A percentile compares a stretch with the other conserved stretches of the same genome.
These are phyloP conservation scores for Cicer judaicum DNA, from an alignment of 306 rosid species.

Conservation along the genomic window DNA sequence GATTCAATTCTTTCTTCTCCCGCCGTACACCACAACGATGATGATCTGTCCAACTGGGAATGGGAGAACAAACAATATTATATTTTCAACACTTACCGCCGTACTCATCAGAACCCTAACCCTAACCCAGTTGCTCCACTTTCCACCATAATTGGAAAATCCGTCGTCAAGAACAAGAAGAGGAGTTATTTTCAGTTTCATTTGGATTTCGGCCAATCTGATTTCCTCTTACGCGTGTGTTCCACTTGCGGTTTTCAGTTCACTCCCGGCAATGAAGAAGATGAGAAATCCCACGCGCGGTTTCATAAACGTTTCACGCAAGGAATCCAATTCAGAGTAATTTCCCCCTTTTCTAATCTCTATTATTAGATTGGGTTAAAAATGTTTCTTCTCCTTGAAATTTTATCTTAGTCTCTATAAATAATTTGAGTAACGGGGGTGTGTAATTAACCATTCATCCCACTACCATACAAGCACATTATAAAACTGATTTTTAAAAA, in stretches of 20 bases:
- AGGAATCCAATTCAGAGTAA: conserved; percentile 76
- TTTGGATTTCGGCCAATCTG: no score
- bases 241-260: conserved; percentile 66
- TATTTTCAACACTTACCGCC: conserved; percentile 51
- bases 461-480: no score
- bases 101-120: conserved; percentile 44
- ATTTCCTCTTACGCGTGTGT: conserved; percentile 54
- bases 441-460: background rate
- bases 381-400: no score
- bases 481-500: no score
- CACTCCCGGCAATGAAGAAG: conserved; percentile 64
- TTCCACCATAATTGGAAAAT: conserved; percentile 34
- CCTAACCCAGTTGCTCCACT: background rate
- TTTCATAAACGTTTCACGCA: conserved; percentile 66
- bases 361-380: background rate
- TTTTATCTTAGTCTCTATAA: no score
- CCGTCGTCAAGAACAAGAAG: conserved; percentile 69
- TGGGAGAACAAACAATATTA: conserved; percentile 61
- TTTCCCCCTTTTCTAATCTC: background rate
- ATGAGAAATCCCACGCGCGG: conserved; percentile 72
- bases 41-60: conserved; percentile 52
- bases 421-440: conserved; percentile 40
- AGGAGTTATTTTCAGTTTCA: conserved; percentile 45
- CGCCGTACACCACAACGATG: conserved; percentile 32
- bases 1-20: background rate